Conservation (phyloP, 177 flowering plant genomes). For the Tripterygium wilfordii region DNA sequence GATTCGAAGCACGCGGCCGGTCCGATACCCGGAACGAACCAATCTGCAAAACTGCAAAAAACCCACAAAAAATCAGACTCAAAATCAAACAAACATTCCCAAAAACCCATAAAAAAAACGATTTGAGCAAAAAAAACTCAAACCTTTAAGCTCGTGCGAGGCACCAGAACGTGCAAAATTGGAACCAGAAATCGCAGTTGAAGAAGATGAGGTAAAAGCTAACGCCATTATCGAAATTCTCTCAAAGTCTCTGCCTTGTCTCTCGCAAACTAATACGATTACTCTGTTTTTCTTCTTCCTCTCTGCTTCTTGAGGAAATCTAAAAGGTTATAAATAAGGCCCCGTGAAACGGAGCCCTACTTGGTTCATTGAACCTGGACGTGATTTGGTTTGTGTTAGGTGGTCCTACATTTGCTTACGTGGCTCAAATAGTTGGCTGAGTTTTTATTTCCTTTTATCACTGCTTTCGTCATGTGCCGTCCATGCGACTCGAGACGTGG, state of each 20-base stretch:
- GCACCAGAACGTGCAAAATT: neutral
- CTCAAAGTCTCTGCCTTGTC: neutral
- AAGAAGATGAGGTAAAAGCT: neutral
- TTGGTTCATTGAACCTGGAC: constrained; percentile 5
- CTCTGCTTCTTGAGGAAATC: neutral
- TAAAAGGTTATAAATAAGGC: neutral
- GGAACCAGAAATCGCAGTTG: neutral
- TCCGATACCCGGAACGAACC: neutral
- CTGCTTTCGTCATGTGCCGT: no score
- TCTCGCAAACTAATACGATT: neutral
- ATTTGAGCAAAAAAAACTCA: neutral
- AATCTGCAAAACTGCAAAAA: neutral
- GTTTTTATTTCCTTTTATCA: no score
- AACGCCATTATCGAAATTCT: neutral
- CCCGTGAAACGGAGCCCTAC: neutral
- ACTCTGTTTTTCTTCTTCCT: neutral
- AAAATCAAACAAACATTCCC: neutral
- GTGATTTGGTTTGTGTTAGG: no score
- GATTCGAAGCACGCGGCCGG: neutral
- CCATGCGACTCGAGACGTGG: no score
- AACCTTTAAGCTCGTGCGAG: neutral
- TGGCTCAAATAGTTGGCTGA: no score
- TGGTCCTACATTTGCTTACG: no score
- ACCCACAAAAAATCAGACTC: neutral
- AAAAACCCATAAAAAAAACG: neutral